Base-by-base conservation (phyloP, 2,329 filamentous ascomycete genomes). In the Neofusicoccum laricinum region DNA sequence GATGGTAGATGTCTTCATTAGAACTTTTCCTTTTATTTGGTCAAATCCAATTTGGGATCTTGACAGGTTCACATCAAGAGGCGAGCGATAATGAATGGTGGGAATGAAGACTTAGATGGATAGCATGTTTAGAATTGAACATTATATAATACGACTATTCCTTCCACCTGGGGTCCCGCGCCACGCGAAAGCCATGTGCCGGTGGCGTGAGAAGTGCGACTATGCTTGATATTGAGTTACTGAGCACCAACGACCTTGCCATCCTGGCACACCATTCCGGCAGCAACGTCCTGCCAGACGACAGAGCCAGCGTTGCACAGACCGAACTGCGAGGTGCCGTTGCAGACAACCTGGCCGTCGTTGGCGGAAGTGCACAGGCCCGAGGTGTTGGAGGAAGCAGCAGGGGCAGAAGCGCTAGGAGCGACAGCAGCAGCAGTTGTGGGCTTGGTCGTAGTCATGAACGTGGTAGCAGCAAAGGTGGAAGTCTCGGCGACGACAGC, bases 211-310 rank as follows among this genome's bases (percentile, higher is more conserved):
- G 25, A n/a, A n/a, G 25, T 30, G 25, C 5, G 25, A 30, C 25
- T 30, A 5, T 30, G 25, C 25, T 30, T 30, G 25, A 30, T 30
- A 30, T 6, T 30, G 25, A 30, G 7, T 30, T 53, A 38, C 30
- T 46, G 6, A 4, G 55, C 40, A 15, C 55, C 55, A 4, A 59
- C 64, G 63, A 82, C 79, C 64, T 69, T 67, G 30, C 80, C 80
- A 66, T 79, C 75, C 62, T 66, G 64, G 72, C 81, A 82, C 1
- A 72, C 73, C 1, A 80, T 83, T 17, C 80, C 81, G 10, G 76
- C 69, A 2, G 80, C 78, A 15, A 82, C 58, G 40, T 40, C 48
- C 66, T 73, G 71, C 65, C 68, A 75, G 11, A 71, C 68, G 15
- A 80, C 74, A 3, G 69, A 66, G 65, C 79, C 80, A 57, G 76